Evolutionary conservation across 2,329 filamentous ascomycete species (phyloP).

Genomic region (Didymella segeticola): DNA sequence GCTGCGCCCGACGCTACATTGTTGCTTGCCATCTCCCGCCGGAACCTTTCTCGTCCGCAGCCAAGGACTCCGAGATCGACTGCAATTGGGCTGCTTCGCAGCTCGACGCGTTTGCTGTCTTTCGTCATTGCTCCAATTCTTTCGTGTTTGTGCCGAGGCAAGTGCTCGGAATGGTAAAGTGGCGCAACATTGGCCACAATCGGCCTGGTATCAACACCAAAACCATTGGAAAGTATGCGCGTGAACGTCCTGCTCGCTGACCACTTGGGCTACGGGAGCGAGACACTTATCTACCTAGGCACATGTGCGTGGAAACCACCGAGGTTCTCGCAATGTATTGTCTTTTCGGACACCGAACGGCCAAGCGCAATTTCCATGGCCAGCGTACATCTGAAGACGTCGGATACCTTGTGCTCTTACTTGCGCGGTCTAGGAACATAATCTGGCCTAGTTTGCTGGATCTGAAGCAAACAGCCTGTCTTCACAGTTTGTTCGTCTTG

Average conservation of each 20-base stretch:
- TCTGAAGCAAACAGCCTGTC: no score
- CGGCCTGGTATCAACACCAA: conserved; percentile 6
- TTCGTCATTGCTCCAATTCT: conserved; percentile 13
- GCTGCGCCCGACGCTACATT: background rate
- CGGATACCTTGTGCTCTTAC: no score
- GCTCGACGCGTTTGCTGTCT: background rate
- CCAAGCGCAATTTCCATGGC: background rate
- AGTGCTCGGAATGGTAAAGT: background rate
- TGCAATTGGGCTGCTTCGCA: background rate
- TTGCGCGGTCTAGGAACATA: no score
- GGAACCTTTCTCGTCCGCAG: conserved; percentile 3
- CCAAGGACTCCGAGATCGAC: conserved; percentile 13
- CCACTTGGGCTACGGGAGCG: background rate
- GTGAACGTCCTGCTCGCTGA: background rate
- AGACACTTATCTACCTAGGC: background rate
- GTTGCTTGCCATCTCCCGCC: background rate
- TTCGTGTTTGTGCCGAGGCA: conserved; percentile 6
- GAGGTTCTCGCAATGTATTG: background rate
- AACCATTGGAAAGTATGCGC: background rate
- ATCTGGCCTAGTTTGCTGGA: no score
- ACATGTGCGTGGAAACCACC: background rate
- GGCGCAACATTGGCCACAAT: conserved; percentile 9
- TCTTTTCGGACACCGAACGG: background rate
- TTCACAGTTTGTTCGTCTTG: no score
- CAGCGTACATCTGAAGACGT: background rate